Conservation (phyloP, 2,329 filamentous ascomycete genomes). For the Trichoderma sp. region DNA sequence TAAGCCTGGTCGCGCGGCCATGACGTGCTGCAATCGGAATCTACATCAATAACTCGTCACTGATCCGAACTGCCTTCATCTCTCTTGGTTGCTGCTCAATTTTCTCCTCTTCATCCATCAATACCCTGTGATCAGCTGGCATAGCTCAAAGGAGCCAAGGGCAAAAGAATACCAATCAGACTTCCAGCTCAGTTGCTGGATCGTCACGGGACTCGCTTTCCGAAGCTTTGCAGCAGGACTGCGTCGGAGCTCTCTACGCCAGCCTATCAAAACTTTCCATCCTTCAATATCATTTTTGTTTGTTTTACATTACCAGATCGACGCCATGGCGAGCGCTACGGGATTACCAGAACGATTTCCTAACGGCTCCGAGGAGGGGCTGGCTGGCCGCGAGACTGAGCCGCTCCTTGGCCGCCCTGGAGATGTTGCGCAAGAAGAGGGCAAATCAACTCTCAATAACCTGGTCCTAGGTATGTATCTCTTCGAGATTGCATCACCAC, state of each 20-base stretch:
- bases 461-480: conserved; percentile 68
- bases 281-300: too few species aligned
- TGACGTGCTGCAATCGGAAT: conserved; percentile 19
- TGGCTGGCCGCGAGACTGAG: conserved; percentile 40
- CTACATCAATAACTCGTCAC: conserved; percentile 10
- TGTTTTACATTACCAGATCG: background rate
- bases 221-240: background rate
- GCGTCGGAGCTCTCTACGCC: background rate
- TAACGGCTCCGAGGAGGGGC: conserved; percentile 25
- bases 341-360: conserved; percentile 59
- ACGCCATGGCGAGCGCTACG: conserved; percentile 66
- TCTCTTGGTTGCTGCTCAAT: background rate
- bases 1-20: background rate
- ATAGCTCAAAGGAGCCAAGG: background rate
- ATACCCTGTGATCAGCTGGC: background rate
- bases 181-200: background rate
- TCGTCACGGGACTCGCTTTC: background rate
- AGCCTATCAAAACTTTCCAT: background rate
- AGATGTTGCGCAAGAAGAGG: conserved; percentile 70
- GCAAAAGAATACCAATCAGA: background rate
- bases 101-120: background rate
- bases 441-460: conserved; percentile 67
- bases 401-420: conserved; percentile 59
- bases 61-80: background rate
- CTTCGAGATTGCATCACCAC: background rate